Percentiles rank a stretch among this genome's conserved stretches.
phyloP scores from a whole-genome alignment of 768 basidiomycete genomes.

The Rhizopogon vesiculosus region DNA sequence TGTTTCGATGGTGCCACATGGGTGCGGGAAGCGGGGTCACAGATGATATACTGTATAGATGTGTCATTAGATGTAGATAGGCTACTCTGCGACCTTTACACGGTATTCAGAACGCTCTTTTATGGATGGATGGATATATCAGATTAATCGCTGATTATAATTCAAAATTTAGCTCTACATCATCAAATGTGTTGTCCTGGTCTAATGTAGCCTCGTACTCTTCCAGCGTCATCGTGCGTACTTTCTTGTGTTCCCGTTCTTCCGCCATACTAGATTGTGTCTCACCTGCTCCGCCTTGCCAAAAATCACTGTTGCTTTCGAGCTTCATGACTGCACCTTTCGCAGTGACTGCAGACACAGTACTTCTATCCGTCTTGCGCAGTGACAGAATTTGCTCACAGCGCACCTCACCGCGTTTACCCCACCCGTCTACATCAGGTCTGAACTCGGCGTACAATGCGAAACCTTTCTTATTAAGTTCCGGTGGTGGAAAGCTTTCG shows the following conservation, averaged over 20 bases:
- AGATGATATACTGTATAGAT: not conserved
- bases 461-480: slow-evolving; percentile 68
- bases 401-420: slow-evolving; percentile 68
- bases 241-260: slow-evolving; percentile 37
- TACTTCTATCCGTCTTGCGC: slow-evolving; percentile 29
- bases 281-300: not conserved
- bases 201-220: slow-evolving; percentile 52
- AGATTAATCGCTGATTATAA: slow-evolving; percentile 11
- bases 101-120: slow-evolving; percentile 3
- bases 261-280: slow-evolving; percentile 9
- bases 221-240: slow-evolving; percentile 35
- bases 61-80: slow-evolving; percentile 1
- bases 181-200: slow-evolving; percentile 40
- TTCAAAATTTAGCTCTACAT: slow-evolving; percentile 31
- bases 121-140: slow-evolving; percentile 16
- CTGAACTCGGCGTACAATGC: slow-evolving; percentile 84
- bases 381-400: slow-evolving; percentile 66
- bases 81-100: not conserved
- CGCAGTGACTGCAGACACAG: slow-evolving; percentile 3
- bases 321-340: slow-evolving; percentile 12
- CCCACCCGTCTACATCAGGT: slow-evolving; percentile 81
- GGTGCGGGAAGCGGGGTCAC: not conserved
- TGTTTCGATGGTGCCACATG: not conserved
- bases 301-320: slow-evolving; percentile 13
- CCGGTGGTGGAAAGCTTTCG: slow-evolving; percentile 48